Evolutionary conservation across 2,329 filamentous ascomycete species (phyloP), one percentile per base, ranked within the genome.

Genomic region (Pseudogymnoascus sp.): DNA sequence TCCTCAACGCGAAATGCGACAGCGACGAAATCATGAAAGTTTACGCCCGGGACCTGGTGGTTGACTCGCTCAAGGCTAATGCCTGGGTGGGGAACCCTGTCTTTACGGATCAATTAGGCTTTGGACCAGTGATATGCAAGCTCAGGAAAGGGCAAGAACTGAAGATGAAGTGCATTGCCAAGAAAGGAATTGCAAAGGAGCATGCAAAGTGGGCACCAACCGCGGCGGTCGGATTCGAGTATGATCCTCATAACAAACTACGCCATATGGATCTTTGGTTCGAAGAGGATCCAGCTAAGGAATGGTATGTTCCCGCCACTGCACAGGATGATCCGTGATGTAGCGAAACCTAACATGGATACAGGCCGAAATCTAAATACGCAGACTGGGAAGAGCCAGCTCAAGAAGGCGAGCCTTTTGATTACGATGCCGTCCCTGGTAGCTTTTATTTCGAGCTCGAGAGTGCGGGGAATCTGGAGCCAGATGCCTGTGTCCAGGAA

Each of bases 171-270:
- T 97, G 93, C 74, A 89, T 97, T 68, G 95, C 93, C 61, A 97
- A 96, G 82, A 97, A 97, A 82, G 95, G 95, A 1, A 97, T 97
- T 68, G 93, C 93, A 38, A 99, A 99, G 81, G 95, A 99, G 76
- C 95, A 99, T 77, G 91, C 95, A 9, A 99, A 99, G 77, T 99
- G 95, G 95, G 90, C 91, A 71, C 93, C 95, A 1, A 93, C 90
- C 36, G 84, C 92, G 42, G 95, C 95, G 3, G 87, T 99, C 42
- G 93, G 91, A 23, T 99, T 99, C 74, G 95, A 99, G 77, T 99
- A 99, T 76, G 95, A 99, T 75, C 95, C 95, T 65, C 90, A 96
- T 76, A 99, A 99, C 79, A 97, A 96, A 78, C 80, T 99, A 68
- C 85, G 88, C 68, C 95, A 99, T 77, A 82, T 95, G 63, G 91